phyloP scores from a whole-genome alignment of 805 yeast species.

The Candida corydali region DNA sequence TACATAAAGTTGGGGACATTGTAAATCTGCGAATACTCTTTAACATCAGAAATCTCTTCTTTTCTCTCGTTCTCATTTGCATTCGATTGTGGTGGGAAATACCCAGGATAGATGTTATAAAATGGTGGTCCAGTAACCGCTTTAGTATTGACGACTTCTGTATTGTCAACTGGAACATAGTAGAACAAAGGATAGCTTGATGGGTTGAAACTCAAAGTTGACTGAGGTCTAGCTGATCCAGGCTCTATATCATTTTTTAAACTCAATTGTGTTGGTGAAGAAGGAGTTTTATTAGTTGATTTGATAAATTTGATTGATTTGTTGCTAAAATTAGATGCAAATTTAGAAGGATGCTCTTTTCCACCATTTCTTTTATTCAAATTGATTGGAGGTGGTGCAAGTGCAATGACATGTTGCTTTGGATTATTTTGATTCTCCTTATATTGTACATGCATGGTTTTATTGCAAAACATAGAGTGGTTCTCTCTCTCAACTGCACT shows the following conservation, averaged over 20 bases:
- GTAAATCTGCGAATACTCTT: slow-evolving; percentile 5
- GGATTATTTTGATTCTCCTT: slow-evolving; percentile 45
- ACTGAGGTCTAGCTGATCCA: not conserved
- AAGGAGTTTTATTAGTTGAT: slow-evolving; percentile 3
- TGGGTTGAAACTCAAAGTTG: not conserved
- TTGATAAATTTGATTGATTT: slow-evolving; percentile 12
- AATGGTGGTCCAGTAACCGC: slow-evolving; percentile 2
- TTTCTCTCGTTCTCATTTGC: not conserved
- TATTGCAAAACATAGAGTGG: slow-evolving; percentile 68
- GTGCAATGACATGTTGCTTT: slow-evolving; percentile 25
- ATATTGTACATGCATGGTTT: slow-evolving; percentile 82
- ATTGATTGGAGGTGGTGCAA: slow-evolving; percentile 83
- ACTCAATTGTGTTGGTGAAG: slow-evolving; percentile 9
- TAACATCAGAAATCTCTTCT: not conserved
- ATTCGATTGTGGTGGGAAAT: not conserved
- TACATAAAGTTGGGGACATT: slow-evolving; percentile 9
- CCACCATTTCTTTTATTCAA: slow-evolving; percentile 27
- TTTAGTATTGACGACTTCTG: not conserved
- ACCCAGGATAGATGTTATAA: slow-evolving; percentile 9
- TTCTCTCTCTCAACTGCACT: slow-evolving; percentile 83
- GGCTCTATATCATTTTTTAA: slow-evolving; percentile 1
- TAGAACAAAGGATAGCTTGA: slow-evolving; percentile 9
- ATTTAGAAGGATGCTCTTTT: slow-evolving; percentile 11
- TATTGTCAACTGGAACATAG: slow-evolving; percentile 8
- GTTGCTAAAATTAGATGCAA: slow-evolving; percentile 11